Conservation (phyloP, 2,329 filamentous ascomycete species). For the Ascochyta viciae-villosae region DNA sequence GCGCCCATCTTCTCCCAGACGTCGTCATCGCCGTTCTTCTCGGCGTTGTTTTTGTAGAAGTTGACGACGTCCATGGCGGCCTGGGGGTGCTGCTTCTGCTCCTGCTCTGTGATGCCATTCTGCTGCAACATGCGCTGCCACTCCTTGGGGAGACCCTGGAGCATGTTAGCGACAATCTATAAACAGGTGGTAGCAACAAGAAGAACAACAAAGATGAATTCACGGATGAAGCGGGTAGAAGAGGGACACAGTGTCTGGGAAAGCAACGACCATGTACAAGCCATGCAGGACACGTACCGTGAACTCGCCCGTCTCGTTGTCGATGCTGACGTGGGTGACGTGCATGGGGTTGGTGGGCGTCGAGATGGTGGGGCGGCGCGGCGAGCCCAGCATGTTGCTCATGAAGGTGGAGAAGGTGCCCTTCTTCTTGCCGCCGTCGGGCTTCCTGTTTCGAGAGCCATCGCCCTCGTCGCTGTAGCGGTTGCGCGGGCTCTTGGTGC, state of each 20-base stretch:
- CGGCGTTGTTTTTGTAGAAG: conserved; percentile 95
- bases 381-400: conserved; percentile 62
- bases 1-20: conserved; percentile 97
- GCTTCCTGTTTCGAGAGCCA: conserved; percentile 35
- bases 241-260: no score
- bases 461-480: conserved; percentile 50
- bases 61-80: conserved; percentile 94
- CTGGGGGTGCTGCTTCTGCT: conserved; percentile 93
- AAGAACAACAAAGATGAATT: no score
- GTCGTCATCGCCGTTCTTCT: conserved; percentile 80
- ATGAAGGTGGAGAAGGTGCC: conserved; percentile 50
- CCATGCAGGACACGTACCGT: conserved; percentile 65
- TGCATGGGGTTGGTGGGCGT: conserved; percentile 97
- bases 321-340: conserved; percentile 96
- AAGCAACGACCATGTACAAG: no score
- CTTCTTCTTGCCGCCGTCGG: conserved; percentile 51
- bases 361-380: conserved; percentile 92
- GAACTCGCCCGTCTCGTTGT: conserved; percentile 94
- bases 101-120: conserved; percentile 94
- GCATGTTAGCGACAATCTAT: conserved; percentile 25
- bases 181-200: no score
- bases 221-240: neutral
- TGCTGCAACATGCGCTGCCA: conserved; percentile 97
- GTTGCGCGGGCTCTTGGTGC: conserved; percentile 48
- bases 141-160: conserved; percentile 90